A percentile compares a stretch with the other conserved stretches of the same genome.
phyloP scores from a whole-genome alignment of 2,329 filamentous ascomycete genomes.

The Rasamsonia emersonii region DNA sequence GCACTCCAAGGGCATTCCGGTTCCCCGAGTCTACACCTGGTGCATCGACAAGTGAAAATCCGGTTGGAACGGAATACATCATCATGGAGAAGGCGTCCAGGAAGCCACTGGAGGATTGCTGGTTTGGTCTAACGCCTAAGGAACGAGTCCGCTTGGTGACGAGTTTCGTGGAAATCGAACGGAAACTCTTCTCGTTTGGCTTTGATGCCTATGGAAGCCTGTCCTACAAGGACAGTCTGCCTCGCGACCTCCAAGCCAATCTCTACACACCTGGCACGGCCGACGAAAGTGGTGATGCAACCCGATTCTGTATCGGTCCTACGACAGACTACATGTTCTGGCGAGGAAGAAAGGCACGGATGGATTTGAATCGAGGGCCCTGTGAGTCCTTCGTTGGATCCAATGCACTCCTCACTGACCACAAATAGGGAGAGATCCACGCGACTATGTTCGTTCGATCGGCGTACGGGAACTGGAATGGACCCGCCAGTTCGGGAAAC shows the following conservation, averaged over 20 bases:
- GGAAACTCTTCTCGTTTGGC: constrained; percentile 12
- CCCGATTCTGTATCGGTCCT: constrained; percentile 14
- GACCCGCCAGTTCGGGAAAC: constrained; percentile 11
- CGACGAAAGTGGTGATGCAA: constrained; percentile 10
- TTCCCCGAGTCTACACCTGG: too few relatives aligned
- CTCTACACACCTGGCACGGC: constrained; percentile 11
- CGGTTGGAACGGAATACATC: constrained; percentile 19
- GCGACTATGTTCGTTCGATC: constrained; percentile 5
- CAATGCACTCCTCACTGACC: not conserved
- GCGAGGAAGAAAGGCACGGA: constrained; percentile 6
- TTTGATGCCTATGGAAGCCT: constrained; percentile 13
- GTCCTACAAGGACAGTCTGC: constrained; percentile 12
- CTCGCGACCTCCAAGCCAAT: constrained; percentile 9
- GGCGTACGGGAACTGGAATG: constrained; percentile 8
- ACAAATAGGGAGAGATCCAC: constrained; percentile 6
- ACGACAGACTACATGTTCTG: constrained; percentile 11
- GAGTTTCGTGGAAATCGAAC: constrained; percentile 14
- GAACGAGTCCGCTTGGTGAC: constrained; percentile 12
- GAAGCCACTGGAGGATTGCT: constrained; percentile 11
- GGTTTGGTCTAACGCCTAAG: constrained; percentile 14
- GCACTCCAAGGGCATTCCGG: constrained; percentile 22
- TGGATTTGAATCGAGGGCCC: constrained; percentile 9
- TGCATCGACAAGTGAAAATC: too few relatives aligned
- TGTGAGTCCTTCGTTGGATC: constrained; percentile 7
- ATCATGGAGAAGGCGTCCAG: constrained; percentile 16